Evolutionary conservation across 2,329 filamentous ascomycete genomes (phyloP).

Genomic region (Neofusicoccum parvum): DNA sequence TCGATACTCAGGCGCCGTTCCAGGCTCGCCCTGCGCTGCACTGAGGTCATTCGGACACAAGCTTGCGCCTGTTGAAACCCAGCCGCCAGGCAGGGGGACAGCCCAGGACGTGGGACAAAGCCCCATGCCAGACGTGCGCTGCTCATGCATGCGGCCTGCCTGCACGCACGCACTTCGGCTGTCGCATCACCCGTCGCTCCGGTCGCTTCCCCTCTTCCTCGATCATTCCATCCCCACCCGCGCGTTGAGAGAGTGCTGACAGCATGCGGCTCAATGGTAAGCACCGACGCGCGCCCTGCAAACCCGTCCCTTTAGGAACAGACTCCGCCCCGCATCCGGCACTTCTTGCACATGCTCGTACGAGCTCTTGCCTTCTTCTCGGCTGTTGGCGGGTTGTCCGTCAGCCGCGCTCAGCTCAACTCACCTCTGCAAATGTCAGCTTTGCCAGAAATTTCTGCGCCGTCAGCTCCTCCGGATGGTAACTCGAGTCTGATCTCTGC

Average conservation of each 20-base stretch:
- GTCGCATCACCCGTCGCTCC: background rate
- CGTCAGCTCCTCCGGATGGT: background rate
- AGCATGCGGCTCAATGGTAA: constrained; percentile 7
- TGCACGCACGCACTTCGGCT: background rate
- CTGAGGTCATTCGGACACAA: background rate
- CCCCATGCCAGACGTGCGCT: background rate
- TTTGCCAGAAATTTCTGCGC: background rate
- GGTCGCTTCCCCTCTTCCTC: background rate
- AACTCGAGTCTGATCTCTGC: background rate
- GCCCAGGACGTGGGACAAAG: background rate
- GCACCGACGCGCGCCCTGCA: background rate
- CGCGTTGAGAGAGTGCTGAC: background rate
- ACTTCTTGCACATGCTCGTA: background rate
- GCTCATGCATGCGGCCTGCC: constrained; percentile 2
- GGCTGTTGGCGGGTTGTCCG: background rate
- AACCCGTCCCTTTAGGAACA: background rate
- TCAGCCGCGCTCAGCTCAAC: background rate
- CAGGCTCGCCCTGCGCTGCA: background rate
- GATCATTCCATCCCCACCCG: background rate
- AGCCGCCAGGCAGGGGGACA: background rate
- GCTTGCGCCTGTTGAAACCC: background rate
- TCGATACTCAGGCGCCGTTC: background rate
- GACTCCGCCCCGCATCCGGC: background rate
- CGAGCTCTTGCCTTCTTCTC: background rate
- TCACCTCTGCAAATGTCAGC: background rate